Percentiles rank a stretch among this genome's conserved stretches.
Conservation (phyloP, 2,329 filamentous ascomycete genomes). For the Dendryphion nanum region DNA sequence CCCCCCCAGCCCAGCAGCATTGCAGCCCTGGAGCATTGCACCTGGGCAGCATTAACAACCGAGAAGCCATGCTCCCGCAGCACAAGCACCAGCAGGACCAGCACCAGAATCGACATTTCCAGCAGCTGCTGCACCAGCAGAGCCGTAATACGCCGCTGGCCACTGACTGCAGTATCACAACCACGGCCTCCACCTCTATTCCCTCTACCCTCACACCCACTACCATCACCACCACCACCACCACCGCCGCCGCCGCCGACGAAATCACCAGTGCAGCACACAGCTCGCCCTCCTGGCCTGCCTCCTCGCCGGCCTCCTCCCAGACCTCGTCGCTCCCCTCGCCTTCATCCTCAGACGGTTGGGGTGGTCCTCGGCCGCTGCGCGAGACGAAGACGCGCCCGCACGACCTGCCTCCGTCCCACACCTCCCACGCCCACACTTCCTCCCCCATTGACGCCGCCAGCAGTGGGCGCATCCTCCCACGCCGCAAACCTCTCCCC, state of each 20-base stretch:
- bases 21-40: too few relatives aligned
- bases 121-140: too few relatives aligned
- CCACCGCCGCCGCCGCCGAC: not conserved
- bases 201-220: conserved; percentile 6
- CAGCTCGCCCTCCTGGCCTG: not conserved
- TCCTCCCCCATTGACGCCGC: conserved; percentile 19
- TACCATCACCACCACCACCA: conserved; percentile 3
- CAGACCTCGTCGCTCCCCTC: conserved; percentile 6
- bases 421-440: not conserved
- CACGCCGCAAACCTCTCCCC: conserved; percentile 22
- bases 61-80: conserved; percentile 30
- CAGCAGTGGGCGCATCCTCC: conserved; percentile 2
- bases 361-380: conserved; percentile 26
- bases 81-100: conserved; percentile 10
- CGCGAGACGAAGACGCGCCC: conserved; percentile 31
- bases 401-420: conserved; percentile 13
- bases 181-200: conserved; percentile 7
- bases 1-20: too few relatives aligned
- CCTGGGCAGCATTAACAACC: conserved; percentile 22
- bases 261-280: not conserved
- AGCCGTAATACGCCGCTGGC: too few relatives aligned
- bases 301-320: conserved; percentile 8
- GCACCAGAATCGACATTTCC: conserved; percentile 5
- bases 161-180: too few relatives aligned
- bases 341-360: conserved; percentile 8